A percentile compares a stretch with the other conserved stretches of the same genome.
phyloP scores from a whole-genome alignment of 1,284 basidiomycete species.

The Tranzscheliella williamsii region DNA sequence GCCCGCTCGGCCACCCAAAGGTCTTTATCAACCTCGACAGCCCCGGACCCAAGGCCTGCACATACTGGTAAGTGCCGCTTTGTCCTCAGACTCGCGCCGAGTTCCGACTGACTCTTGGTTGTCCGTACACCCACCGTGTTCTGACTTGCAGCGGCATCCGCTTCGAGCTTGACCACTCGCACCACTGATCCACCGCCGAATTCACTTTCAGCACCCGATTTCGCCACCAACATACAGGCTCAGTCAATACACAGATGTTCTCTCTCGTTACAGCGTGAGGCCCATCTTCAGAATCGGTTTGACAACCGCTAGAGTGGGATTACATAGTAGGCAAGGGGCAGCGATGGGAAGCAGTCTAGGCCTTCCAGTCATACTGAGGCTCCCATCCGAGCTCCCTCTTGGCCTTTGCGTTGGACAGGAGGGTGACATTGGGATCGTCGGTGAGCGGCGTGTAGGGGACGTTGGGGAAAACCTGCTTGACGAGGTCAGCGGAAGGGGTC shows the following conservation, averaged over 20 bases:
- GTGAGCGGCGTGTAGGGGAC: slow-evolving; percentile 47
- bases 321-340: too few relatives aligned
- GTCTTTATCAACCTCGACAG: slow-evolving; percentile 86
- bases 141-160: slow-evolving; percentile 33
- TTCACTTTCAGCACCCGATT: too few relatives aligned
- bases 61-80: slow-evolving; percentile 46
- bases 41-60: slow-evolving; percentile 55
- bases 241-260: too few relatives aligned
- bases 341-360: too few relatives aligned
- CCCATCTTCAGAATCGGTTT: too few relatives aligned
- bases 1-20: slow-evolving; percentile 94
- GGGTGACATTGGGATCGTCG: slow-evolving; percentile 38
- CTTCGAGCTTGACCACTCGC: slow-evolving; percentile 43
- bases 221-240: too few relatives aligned
- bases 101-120: not conserved
- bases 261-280: too few relatives aligned
- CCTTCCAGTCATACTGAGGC: slow-evolving; percentile 55
- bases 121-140: too few relatives aligned
- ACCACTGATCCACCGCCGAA: slow-evolving; percentile 30
- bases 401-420: slow-evolving; percentile 61
- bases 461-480: slow-evolving; percentile 60
- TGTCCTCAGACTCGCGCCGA: too few relatives aligned
- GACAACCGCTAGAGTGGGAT: too few relatives aligned
- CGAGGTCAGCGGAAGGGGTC: slow-evolving; percentile 57
- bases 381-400: slow-evolving; percentile 60